Evolutionary conservation across 2,329 filamentous ascomycete species (phyloP), one percentile per base, ranked within the genome.

Genomic region (Pyricularia pennisetigena): DNA sequence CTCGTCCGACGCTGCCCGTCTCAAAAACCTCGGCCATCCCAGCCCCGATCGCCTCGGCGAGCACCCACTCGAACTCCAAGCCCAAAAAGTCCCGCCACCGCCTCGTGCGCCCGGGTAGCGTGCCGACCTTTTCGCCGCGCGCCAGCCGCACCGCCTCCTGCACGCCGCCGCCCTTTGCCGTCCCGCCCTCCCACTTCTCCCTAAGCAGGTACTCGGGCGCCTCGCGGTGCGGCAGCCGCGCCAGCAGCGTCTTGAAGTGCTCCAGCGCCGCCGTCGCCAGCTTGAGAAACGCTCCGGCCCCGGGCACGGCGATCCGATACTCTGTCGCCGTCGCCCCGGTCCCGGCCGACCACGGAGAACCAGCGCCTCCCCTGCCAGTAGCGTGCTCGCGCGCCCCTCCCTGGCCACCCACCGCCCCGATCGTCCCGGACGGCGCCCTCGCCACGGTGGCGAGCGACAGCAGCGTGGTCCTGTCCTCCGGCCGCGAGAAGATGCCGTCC

Each of bases 11-110:
- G 72, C 86, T 90, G 16, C 88, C 83, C 14, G 90, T 93, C 74
- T 92, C 86, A 75, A 94, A 94, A 16, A 91, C 78, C 77, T 94
- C 90, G 4, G 93, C 83, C 20, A 89, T 74, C 1, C 91, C 91
- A 30, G 87, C 82, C 0, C 90, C 91, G 28, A 91, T 82, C 62
- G 89, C 90, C 76, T 93, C 90, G 59, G 85, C 87, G 61, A 93
- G 75, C 20, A 91, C 82, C 88, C 89, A 93, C 69, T 89, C 84
- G 76, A 92, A 93, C 62, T 83, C 79, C 70, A 92, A 76, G 0
- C 91, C 91, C 73, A 86, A 85, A 71, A 92, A 91, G 32, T 86
- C 83, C 74, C 83, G 88, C 91, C 91, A 93, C 74, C 87, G 89
- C 74, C 82, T 85, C 20, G 88, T 90, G 73, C 85, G 80, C 0